Conservation (phyloP, 164 flowering plant genomes). For the Vitis vinifera region ASM3070453v1 NC_081812.1:18348001-18348500, state of each 20-base stretch:
- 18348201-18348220: constrained; percentile 13
- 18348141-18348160: too few relatives aligned
- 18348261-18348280: constrained; percentile 93
- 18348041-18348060: too few relatives aligned
- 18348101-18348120: too few relatives aligned
- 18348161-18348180: too few relatives aligned
- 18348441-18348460: constrained; percentile 20
- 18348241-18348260: constrained; percentile 68
- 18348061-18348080: too few relatives aligned
- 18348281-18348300: constrained; percentile 57
- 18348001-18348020: too few relatives aligned
- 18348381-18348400: constrained; percentile 52
- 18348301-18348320: constrained; percentile 67
- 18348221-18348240: constrained; percentile 95
- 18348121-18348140: too few relatives aligned
- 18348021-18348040: too few relatives aligned
- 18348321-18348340: constrained; percentile 75
- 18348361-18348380: constrained; percentile 68
- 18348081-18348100: too few relatives aligned
- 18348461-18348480: constrained; percentile 14
- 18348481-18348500: constrained; percentile 17
- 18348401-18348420: constrained; percentile 78
- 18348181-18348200: too few relatives aligned
- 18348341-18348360: constrained; percentile 84
- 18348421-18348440: constrained; percentile 64